Percentiles rank a stretch among this genome's conserved stretches.
These are phyloP conservation scores for Postia placenta DNA, from an alignment of 768 basidiomycete genomes.

Conservation along the genomic window DNA sequence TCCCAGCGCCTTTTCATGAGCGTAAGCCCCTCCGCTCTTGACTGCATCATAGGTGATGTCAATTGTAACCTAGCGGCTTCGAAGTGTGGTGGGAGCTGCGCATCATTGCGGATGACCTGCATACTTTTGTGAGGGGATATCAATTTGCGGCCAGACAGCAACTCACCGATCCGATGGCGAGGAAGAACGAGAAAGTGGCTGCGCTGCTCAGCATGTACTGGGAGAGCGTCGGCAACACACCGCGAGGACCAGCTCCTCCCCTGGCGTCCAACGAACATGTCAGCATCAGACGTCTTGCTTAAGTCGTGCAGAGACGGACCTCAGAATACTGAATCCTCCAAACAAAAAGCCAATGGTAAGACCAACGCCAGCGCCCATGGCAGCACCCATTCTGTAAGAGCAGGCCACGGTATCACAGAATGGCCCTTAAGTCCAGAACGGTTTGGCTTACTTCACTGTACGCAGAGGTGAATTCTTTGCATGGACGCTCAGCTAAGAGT, in stretches of 20 bases:
- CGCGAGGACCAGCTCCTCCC: slow-evolving; percentile 87
- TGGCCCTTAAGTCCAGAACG: neutral
- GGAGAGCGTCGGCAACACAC: slow-evolving; percentile 84
- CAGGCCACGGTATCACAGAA: neutral
- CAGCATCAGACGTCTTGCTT: neutral
- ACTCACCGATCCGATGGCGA: slow-evolving; percentile 85
- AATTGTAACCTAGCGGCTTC: slow-evolving; percentile 61
- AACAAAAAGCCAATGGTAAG: slow-evolving; percentile 97
- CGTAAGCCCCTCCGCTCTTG: slow-evolving; percentile 61
- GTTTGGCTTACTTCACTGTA: slow-evolving; percentile 22
- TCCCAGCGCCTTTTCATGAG: slow-evolving; percentile 75
- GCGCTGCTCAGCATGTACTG: slow-evolving; percentile 99
- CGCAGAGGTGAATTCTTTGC: neutral
- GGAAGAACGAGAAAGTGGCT: slow-evolving; percentile 96
- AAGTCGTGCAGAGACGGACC: slow-evolving; percentile 37
- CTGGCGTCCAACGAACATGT: slow-evolving; percentile 35
- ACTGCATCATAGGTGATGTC: slow-evolving; percentile 48
- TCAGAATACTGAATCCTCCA: slow-evolving; percentile 85
- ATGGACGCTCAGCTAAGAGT: neutral
- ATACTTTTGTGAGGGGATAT: neutral
- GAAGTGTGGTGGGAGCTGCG: slow-evolving; percentile 47
- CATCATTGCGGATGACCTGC: slow-evolving; percentile 88
- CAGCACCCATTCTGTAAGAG: slow-evolving; percentile 71
- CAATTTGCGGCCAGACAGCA: neutral
- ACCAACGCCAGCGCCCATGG: slow-evolving; percentile 92